phyloP scores from a whole-genome alignment of 2,329 filamentous ascomycete species.

The Penicillium sp. region DNA sequence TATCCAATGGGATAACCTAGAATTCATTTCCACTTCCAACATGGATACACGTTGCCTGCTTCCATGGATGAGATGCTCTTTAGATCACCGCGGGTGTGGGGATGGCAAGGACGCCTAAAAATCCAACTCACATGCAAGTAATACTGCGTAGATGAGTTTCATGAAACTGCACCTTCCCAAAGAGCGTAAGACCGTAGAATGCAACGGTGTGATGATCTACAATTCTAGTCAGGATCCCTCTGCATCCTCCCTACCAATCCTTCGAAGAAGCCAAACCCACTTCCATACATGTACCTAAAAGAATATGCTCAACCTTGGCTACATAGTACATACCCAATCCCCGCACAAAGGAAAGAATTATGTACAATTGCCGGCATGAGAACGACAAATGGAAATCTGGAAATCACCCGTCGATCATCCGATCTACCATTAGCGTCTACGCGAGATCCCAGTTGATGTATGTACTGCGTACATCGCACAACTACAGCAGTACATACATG shows the following conservation, averaged over 20 bases:
- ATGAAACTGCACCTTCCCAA: background rate
- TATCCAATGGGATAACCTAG: constrained; percentile 2
- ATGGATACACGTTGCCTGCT: no score
- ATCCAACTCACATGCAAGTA: background rate
- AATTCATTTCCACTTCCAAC: background rate
- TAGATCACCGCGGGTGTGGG: background rate
- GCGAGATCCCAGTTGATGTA: background rate
- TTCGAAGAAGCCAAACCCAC: background rate
- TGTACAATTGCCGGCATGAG: constrained; percentile 15
- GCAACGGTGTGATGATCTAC: constrained; percentile 25
- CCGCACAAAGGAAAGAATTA: constrained; percentile 8
- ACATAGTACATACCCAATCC: constrained; percentile 1
- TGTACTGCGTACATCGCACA: no score
- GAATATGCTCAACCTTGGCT: background rate
- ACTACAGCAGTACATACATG: background rate
- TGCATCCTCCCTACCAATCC: background rate
- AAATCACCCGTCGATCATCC: constrained; percentile 14
- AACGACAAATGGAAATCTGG: background rate
- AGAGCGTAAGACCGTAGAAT: constrained; percentile 7
- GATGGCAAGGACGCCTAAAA: background rate
- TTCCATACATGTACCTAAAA: no score
- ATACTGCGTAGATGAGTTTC: no score
- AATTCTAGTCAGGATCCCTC: background rate
- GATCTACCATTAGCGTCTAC: constrained; percentile 17
- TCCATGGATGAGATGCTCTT: background rate